Evolutionary conservation across 495 filamentous ascomycete genomes (phyloP).

Genomic region (Rostrohypoxylon terebratum): DNA sequence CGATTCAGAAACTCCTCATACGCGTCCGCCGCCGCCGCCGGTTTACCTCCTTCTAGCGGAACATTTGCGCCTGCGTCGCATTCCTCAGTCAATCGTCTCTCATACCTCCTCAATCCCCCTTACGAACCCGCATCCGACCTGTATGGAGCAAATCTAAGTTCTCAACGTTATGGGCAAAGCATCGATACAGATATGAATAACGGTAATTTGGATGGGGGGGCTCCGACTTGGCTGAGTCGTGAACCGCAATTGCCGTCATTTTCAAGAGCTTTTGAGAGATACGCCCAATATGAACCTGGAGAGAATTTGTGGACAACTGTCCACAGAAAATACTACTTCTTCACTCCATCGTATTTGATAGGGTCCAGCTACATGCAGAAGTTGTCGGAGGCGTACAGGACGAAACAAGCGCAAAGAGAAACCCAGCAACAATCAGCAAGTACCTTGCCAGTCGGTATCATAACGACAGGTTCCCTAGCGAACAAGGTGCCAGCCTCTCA

Average conservation of each 20-base stretch:
- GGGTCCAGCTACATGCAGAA: conserved; percentile 80
- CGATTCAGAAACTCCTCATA: conserved; percentile 69
- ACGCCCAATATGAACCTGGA: conserved; percentile 51
- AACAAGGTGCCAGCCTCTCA: conserved; percentile 68
- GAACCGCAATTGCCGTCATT: conserved; percentile 61
- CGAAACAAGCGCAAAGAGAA: conserved; percentile 60
- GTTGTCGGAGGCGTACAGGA: conserved; percentile 75
- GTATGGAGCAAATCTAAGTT: conserved; percentile 54
- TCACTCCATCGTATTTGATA: conserved; percentile 84
- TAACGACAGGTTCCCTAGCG: conserved; percentile 26
- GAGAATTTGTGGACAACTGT: conserved; percentile 45
- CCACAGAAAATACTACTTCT: conserved; percentile 61
- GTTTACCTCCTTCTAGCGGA: conserved; percentile 73
- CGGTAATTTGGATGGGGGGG: conserved; percentile 51
- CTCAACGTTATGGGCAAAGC: conserved; percentile 43
- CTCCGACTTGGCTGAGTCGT: conserved; percentile 48
- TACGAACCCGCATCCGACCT: conserved; percentile 58
- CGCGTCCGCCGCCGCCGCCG: conserved; percentile 66
- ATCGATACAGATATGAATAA: conserved; percentile 43
- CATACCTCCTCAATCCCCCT: conserved; percentile 69
- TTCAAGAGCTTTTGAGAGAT: conserved; percentile 71
- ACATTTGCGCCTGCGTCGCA: conserved; percentile 55
- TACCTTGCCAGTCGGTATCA: conserved; percentile 26
- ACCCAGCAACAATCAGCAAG: conserved; percentile 32
- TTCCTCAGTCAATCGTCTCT: conserved; percentile 65